Base-by-base conservation (phyloP, 805 yeast species). In the Starmerella riodocensis region DNA sequence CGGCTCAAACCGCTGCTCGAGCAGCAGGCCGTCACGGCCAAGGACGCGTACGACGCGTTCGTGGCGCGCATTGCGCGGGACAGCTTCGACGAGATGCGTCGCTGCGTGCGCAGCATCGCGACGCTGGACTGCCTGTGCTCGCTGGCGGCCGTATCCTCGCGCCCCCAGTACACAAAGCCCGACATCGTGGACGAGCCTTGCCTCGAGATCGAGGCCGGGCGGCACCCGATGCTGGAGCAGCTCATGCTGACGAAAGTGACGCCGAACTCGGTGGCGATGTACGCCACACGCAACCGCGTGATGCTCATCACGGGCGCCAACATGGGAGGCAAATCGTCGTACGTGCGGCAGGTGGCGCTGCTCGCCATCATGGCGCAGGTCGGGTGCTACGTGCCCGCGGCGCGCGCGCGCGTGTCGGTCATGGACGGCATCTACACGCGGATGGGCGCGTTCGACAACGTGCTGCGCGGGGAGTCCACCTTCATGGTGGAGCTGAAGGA, bases 261-360 rank as follows among this genome's bases (percentile, higher is more conserved):
- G 11, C 67, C 91, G 2, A 85, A 84, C 54, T 73, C 76, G 46
- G 67, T 77, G 4, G 40, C 54, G 6, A 69, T 85, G 62, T 49
- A 63, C 5, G 53, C 60, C 6, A 53, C 60, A n/a, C 55, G 62
- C 3, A 65, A 71, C 12, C 64, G 83, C 25, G 69, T 72, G 0
- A 62, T 76, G 39, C 65, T 85, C 13, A 71, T 85, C 18, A 81
- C 93, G 0, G 94, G 93, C 0, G 91, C 93, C 0, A 81, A 81
- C 49, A 79, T 81, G 85, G 93, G 93, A 8, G 93, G 93, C 4
- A 82, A 82, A 54, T 76, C 85, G 6, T 74, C 84, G 1, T 76
- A 74, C 51, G 82, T 79, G 13, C 68, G 81, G 37, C 84, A 79
- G 45, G 67, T 79, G 9, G 93, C 91, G 0, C 57, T 83, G 12